Conservation (phyloP, 2,329 filamentous ascomycete genomes). For the Cercospora citrullina region DNA sequence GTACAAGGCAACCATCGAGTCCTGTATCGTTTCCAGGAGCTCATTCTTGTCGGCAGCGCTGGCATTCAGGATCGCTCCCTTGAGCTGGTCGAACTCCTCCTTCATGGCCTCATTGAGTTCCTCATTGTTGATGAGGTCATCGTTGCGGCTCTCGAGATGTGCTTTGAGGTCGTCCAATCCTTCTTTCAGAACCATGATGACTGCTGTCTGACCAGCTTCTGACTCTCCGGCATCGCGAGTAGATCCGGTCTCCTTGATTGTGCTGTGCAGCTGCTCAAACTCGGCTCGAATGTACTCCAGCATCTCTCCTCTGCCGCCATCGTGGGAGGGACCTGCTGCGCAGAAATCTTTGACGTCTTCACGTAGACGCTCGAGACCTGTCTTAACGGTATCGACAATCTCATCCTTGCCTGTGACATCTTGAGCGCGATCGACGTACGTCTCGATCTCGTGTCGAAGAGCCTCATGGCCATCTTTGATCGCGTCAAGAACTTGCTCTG, state of each 20-base stretch:
- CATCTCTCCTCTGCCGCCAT: constrained; percentile 49
- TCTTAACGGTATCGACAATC: constrained; percentile 68
- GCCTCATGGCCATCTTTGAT: constrained; percentile 84
- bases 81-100: constrained; percentile 77
- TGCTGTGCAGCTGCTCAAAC: constrained; percentile 61
- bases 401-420: constrained; percentile 73
- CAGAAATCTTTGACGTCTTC: constrained; percentile 58
- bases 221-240: constrained; percentile 30
- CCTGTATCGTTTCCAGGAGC: constrained; percentile 60
- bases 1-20: constrained; percentile 51
- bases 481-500: constrained; percentile 83
- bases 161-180: constrained; percentile 37
- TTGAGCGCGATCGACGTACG: constrained; percentile 71
- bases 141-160: constrained; percentile 27
- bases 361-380: constrained; percentile 65
- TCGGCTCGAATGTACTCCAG: constrained; percentile 55
- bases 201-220: constrained; percentile 30
- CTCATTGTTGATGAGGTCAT: constrained; percentile 38
- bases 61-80: constrained; percentile 69
- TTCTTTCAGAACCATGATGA: constrained; percentile 37
- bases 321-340: constrained; percentile 46
- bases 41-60: constrained; percentile 60
- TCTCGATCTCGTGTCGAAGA: constrained; percentile 76
- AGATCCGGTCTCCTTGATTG: constrained; percentile 48
- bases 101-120: constrained; percentile 69